Base-by-base conservation (phyloP, 305 asterid genomes). In the Fraxinus sp. region DNA sequence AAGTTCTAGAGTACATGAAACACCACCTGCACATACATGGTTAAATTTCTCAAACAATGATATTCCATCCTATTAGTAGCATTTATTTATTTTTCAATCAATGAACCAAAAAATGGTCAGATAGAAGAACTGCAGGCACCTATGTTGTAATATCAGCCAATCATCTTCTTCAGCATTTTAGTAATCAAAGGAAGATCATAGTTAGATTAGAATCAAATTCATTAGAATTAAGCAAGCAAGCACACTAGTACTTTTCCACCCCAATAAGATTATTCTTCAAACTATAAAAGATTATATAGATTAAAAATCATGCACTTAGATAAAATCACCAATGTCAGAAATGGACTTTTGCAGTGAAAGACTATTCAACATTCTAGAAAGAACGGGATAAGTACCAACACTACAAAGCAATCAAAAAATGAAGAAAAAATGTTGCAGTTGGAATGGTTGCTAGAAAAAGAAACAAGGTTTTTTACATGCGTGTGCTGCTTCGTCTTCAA, bases 1-100 rank as follows among this genome's bases (percentile, higher is more conserved):
- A 80, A 91, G 84, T 90, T 96, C 99, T 75, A 74, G 82, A 18
- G 94, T 86, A 80, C 99, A 95, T 33, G 97, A 94, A 86, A 85
- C 87, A 62, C 96, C 93, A 85, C 97, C 98, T 96, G 92, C 89
- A 80, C 62, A 77, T 30, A 22, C 79, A 83, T 70, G 80, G 28
- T 9, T 72, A 7, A 33, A 78, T 79, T 80, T 22, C 22, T 59
- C 35, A 75, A 77, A 37, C 66, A n/a, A 33, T 11, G 43, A 79
- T 22, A 41, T 57, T 80, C 75, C 62, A 66, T 78, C 22, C 16
- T 36, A 43, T 62, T 70, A 33, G 82, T 20, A 84, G 24, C 39
- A 18, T 75, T 13, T 4, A 73, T 22, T 52, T 68, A 70, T 57
- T 43, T 28, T 55, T 41, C n/a, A 76, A 28, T 77, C 41, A 30